These are phyloP conservation scores for Penicillium sp. DNA, from an alignment of 2,329 filamentous ascomycete genomes.

Conservation along the genomic window DNA sequence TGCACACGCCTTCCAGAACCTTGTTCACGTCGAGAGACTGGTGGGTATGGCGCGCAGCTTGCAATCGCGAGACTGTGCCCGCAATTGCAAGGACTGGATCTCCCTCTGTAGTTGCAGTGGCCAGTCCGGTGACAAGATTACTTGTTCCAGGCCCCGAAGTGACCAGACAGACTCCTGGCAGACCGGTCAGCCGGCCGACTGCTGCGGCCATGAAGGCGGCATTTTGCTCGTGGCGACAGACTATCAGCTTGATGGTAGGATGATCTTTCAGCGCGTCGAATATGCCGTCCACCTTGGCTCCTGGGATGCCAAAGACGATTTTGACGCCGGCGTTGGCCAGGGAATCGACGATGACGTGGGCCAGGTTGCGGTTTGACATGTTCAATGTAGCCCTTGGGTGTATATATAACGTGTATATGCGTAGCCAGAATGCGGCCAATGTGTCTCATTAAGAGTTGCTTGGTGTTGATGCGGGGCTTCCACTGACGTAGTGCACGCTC, in stretches of 20 bases:
- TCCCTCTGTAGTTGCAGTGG: constrained; percentile 12
- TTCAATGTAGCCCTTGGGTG: neutral
- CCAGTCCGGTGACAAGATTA: constrained; percentile 15
- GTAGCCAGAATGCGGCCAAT: too few relatives aligned
- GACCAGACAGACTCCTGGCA: constrained; percentile 12
- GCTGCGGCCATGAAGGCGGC: constrained; percentile 15
- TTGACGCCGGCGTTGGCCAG: constrained; percentile 14
- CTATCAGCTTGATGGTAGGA: constrained; percentile 11
- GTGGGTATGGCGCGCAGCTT: constrained; percentile 14
- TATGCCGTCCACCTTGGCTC: constrained; percentile 15
- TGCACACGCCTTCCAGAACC: constrained; percentile 12
- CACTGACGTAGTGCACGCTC: neutral
- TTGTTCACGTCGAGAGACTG: constrained; percentile 14
- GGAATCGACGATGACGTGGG: constrained; percentile 13
- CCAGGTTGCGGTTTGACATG: constrained; percentile 9
- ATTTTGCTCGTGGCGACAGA: constrained; percentile 15
- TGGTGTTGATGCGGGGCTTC: neutral
- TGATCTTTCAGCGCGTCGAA: constrained; percentile 14
- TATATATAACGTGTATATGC: too few relatives aligned
- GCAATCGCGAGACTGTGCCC: constrained; percentile 11
- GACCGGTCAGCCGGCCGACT: constrained; percentile 12
- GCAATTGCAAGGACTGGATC: constrained; percentile 14
- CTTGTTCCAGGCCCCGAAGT: constrained; percentile 14
- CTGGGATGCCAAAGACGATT: constrained; percentile 15
- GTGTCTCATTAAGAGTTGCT: too few relatives aligned